phyloP scores from a whole-genome alignment of 2,329 filamentous ascomycete species.

The Metarhizium humberi region DNA sequence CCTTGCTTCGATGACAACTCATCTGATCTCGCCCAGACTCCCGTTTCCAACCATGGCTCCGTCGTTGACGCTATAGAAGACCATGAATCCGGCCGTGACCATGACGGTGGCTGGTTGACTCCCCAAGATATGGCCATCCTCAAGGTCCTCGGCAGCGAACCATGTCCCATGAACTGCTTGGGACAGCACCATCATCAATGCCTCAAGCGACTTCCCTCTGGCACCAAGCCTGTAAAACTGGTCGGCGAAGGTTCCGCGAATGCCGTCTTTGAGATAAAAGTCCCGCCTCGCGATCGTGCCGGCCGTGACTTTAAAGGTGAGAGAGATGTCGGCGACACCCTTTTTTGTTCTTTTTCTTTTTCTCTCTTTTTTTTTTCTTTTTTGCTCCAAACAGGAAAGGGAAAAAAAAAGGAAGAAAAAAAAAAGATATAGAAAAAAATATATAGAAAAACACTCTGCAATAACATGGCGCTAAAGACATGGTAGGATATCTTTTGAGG shows the following conservation, averaged over 20 bases:
- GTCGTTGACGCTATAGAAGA: constrained; percentile 2
- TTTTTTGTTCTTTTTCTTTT: background rate
- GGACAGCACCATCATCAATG: constrained; percentile 5
- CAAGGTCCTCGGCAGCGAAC: constrained; percentile 9
- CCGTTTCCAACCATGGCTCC: constrained; percentile 7
- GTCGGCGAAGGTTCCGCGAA: constrained; percentile 69
- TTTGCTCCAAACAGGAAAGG: background rate
- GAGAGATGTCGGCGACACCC: background rate
- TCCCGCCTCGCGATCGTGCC: constrained; percentile 23
- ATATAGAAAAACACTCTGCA: background rate
- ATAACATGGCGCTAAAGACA: background rate
- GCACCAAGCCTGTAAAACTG: constrained; percentile 27
- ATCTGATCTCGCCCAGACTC: constrained; percentile 8
- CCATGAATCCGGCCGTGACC: constrained; percentile 6
- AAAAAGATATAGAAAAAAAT: no score
- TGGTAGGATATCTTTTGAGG: constrained; percentile 25
- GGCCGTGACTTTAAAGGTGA: constrained; percentile 26
- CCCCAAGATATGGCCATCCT: constrained; percentile 14
- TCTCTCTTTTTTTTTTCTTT: background rate
- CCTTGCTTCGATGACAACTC: constrained; percentile 10
- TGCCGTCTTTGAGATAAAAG: constrained; percentile 55
- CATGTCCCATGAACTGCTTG: constrained; percentile 2
- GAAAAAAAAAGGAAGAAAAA: no score
- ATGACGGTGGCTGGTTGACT: constrained; percentile 14
- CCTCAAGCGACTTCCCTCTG: constrained; percentile 23